phyloP scores from a whole-genome alignment of 2,329 filamentous ascomycete genomes.

The Claviceps fusiformis region DNA sequence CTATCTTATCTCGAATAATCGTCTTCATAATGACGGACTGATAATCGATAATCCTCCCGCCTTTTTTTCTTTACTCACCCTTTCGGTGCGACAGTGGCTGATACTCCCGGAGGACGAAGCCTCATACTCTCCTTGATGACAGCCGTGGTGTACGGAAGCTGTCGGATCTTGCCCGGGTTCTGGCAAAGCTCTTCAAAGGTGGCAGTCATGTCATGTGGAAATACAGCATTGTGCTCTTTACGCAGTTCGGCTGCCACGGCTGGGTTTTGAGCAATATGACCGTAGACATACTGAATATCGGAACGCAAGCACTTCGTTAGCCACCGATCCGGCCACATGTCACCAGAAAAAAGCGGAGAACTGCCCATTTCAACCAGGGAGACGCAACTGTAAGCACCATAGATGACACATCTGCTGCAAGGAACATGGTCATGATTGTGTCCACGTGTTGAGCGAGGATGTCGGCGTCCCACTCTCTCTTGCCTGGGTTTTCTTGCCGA shows the following conservation, averaged over 20 bases:
- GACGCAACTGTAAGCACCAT: slow-evolving; percentile 3
- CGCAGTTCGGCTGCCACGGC: slow-evolving; percentile 1
- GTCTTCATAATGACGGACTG: not conserved
- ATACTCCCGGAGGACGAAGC: not conserved
- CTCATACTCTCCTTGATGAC: slow-evolving; percentile 3
- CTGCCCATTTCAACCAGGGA: not conserved
- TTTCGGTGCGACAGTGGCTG: not conserved
- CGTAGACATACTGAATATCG: not conserved
- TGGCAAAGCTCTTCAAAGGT: not conserved
- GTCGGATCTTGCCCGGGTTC: not conserved
- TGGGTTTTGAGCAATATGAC: slow-evolving; percentile 1
- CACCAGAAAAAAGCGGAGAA: not conserved
- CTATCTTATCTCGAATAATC: not conserved
- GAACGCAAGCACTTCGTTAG: not conserved
- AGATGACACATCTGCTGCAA: slow-evolving; percentile 1
- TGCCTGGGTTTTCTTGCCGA: not conserved
- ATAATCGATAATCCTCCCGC: too few species aligned
- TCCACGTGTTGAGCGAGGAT: not conserved
- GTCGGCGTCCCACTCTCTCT: not conserved
- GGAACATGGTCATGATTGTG: slow-evolving; percentile 1
- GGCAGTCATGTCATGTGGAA: not conserved
- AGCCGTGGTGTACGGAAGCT: slow-evolving; percentile 2
- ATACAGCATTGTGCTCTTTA: not conserved
- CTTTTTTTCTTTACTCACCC: not conserved
- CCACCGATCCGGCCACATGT: not conserved